These are phyloP conservation scores for Lunasporangiospora selenospora DNA, from an alignment of 192 early-diverging fungal species.

Conservation along the genomic window DNA sequence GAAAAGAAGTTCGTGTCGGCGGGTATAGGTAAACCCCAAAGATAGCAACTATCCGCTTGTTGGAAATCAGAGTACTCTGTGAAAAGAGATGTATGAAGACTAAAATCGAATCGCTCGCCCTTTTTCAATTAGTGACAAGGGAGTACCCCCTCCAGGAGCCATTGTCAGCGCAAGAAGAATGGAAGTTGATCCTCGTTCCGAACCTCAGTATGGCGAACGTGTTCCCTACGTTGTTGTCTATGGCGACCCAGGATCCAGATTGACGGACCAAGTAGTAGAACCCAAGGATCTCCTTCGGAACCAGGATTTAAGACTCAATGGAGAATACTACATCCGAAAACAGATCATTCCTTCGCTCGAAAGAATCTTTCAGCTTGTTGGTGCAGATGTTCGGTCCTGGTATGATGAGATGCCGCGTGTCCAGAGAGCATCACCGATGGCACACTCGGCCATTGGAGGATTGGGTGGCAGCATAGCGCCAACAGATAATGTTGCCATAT, in stretches of 20 bases:
- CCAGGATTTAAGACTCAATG: conserved; percentile 74
- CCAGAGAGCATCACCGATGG: conserved; percentile 51
- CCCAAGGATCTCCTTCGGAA: conserved; percentile 69
- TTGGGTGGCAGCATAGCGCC: not conserved
- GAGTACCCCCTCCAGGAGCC: conserved; percentile 75
- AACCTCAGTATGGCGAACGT: conserved; percentile 88
- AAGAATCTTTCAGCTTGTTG: conserved; percentile 81
- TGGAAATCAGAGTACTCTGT: too few relatives aligned
- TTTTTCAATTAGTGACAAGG: conserved; percentile 43
- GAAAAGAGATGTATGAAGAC: too few relatives aligned
- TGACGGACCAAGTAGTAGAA: conserved; percentile 76
- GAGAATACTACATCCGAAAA: conserved; percentile 85
- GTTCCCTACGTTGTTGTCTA: conserved; percentile 89
- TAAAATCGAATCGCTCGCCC: not conserved
- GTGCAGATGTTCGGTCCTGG: conserved; percentile 77
- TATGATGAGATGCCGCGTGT: conserved; percentile 76
- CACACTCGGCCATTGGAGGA: conserved; percentile 30
- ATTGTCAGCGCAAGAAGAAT: conserved; percentile 73
- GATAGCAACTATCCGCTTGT: too few relatives aligned
- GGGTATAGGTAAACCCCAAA: conserved; percentile 75
- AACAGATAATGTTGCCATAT: too few relatives aligned
- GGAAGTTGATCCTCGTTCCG: conserved; percentile 71
- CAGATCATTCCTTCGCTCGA: conserved; percentile 84
- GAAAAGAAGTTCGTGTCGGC: conserved; percentile 86
- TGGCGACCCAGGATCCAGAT: conserved; percentile 65